Conservation (phyloP, 768 basidiomycete genomes). For the Boletus bicolor region DNA sequence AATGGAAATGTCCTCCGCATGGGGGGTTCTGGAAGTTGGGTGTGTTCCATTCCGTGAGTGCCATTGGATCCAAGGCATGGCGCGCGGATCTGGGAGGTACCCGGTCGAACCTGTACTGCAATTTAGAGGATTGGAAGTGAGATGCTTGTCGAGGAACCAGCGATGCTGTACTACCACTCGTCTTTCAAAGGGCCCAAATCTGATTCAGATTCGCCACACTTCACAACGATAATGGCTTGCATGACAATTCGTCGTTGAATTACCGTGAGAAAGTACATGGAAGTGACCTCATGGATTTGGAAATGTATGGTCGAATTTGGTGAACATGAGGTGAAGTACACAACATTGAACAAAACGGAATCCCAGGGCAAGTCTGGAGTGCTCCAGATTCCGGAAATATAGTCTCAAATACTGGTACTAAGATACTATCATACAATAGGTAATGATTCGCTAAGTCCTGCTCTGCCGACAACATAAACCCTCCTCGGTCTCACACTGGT, state of each 20-base stretch:
- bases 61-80: not conserved
- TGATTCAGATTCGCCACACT: constrained; percentile 6
- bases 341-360: too few species aligned
- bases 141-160: not conserved
- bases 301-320: too few species aligned
- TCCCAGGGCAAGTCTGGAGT: too few species aligned
- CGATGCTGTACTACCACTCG: not conserved
- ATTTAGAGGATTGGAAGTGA: not conserved
- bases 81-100: constrained; percentile 8
- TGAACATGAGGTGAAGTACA: too few species aligned
- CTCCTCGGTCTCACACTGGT: too few species aligned
- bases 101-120: not conserved
- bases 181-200: not conserved
- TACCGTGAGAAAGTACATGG: constrained; percentile 3
- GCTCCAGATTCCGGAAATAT: too few species aligned
- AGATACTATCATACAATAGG: too few species aligned
- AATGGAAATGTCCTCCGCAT: not conserved
- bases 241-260: not conserved
- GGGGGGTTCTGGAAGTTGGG: not conserved
- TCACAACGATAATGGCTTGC: not conserved
- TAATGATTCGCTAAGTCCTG: too few species aligned
- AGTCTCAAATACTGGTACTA: too few species aligned
- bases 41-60: constrained; percentile 2
- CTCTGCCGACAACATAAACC: too few species aligned
- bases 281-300: not conserved